These are phyloP conservation scores for Cercospora sojina DNA, from an alignment of 2,329 filamentous ascomycete genomes.

Conservation along the genomic window DNA sequence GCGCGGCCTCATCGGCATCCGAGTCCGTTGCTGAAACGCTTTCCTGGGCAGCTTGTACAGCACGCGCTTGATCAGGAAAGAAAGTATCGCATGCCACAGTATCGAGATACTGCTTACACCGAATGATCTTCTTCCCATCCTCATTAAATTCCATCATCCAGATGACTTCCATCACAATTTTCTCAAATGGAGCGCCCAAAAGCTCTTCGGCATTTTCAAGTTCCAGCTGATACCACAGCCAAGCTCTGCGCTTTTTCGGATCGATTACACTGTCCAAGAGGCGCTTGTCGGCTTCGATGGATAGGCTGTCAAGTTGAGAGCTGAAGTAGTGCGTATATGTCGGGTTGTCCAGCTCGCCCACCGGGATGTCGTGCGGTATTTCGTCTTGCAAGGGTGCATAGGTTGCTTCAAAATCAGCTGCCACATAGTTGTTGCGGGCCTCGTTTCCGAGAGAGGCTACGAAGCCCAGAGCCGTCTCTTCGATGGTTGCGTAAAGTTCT, in stretches of 20 bases:
- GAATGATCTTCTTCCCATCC: constrained; percentile 3
- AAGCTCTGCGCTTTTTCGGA: constrained; percentile 7
- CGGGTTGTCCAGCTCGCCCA: constrained; percentile 4
- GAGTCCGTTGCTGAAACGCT: neutral
- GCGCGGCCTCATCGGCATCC: neutral
- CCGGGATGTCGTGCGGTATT: neutral
- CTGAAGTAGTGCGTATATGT: constrained; percentile 9
- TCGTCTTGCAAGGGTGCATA: constrained; percentile 10
- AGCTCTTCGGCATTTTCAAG: constrained; percentile 1
- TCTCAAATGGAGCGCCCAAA: constrained; percentile 2
- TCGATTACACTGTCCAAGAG: constrained; percentile 10
- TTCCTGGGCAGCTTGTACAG: neutral
- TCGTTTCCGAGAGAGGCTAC: neutral
- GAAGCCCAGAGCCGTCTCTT: constrained; percentile 9
- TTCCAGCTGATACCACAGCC: constrained; percentile 13
- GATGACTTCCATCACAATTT: constrained; percentile 11
- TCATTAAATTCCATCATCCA: constrained; percentile 9
- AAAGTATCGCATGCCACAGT: constrained; percentile 9
- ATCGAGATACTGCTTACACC: constrained; percentile 11
- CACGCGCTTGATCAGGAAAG: constrained; percentile 4
- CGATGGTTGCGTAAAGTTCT: constrained; percentile 8
- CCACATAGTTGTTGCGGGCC: neutral
- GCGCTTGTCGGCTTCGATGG: constrained; percentile 4
- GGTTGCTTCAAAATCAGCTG: neutral
- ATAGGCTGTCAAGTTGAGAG: constrained; percentile 1